Evolutionary conservation across 179 eudicot genomes (phyloP).

Genomic region (Beta macrorhiza): DNA sequence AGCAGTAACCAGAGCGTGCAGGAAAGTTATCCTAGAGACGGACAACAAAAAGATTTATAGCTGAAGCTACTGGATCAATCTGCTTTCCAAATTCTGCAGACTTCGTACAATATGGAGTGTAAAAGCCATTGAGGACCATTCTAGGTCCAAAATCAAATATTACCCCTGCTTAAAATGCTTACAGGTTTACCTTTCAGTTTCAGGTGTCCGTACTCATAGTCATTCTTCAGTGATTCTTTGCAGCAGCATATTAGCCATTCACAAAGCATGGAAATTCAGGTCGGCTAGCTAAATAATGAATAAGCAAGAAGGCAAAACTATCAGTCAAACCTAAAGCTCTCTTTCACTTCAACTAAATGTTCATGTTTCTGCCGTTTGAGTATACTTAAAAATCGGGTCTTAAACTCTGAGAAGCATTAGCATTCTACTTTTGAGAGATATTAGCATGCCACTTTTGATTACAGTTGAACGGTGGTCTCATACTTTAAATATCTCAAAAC

Average conservation of each 20-base stretch:
- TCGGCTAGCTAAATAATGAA: neutral
- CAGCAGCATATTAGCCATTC: no score
- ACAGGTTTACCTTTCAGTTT: neutral
- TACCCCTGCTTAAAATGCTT: neutral
- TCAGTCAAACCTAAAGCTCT: neutral
- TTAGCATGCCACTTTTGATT: neutral
- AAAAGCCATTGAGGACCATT: neutral
- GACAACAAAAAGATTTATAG: no score
- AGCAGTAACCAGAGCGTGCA: no score
- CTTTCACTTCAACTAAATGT: neutral
- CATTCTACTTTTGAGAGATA: neutral
- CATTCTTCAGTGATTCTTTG: neutral
- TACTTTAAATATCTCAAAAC: no score
- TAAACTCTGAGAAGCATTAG: neutral
- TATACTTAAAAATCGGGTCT: neutral
- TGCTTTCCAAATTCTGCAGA: no score
- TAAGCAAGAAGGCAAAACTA: neutral
- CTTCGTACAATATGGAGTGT: no score
- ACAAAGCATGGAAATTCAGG: neutral
- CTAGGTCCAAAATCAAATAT: neutral
- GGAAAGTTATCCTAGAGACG: no score
- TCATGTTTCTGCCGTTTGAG: neutral
- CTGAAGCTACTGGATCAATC: no score
- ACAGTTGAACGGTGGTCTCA: neutral
- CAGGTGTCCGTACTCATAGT: neutral